A percentile compares a stretch with the other conserved stretches of the same genome.
Conservation (phyloP, 2,329 filamentous ascomycete genomes). For the Lasiodiplodia hormozganensis region DNA sequence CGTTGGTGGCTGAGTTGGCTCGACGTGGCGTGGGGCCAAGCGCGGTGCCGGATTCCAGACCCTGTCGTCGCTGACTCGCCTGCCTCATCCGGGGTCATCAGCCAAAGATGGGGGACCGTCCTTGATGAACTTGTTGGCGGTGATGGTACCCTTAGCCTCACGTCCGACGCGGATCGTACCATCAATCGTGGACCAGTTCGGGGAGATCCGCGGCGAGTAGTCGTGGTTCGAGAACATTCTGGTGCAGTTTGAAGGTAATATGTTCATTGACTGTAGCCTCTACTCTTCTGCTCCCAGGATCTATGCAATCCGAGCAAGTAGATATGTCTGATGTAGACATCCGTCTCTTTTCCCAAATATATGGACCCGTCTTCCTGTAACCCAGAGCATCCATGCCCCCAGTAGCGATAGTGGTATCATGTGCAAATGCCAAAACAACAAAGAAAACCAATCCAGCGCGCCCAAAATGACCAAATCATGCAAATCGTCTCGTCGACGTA, state of each 20-base stretch:
- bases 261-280: conserved; percentile 1
- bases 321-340: conserved; percentile 4
- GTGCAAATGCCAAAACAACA: conserved; percentile 12
- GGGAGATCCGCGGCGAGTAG: not conserved
- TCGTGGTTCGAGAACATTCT: not conserved
- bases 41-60: conserved; percentile 5
- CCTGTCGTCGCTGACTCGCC: not conserved
- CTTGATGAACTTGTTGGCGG: not conserved
- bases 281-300: conserved; percentile 3
- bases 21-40: conserved; percentile 17
- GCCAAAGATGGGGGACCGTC: not conserved
- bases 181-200: too few relatives aligned
- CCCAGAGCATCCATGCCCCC: conserved; percentile 21
- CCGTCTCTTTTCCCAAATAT: not conserved
- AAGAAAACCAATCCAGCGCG: conserved; percentile 2
- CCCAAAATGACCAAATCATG: conserved; percentile 17
- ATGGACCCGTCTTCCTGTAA: conserved; percentile 7
- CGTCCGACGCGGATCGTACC: too few relatives aligned
- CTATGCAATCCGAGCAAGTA: conserved; percentile 15
- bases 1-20: conserved; percentile 4
- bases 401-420: conserved; percentile 28
- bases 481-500: conserved; percentile 17
- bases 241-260: not conserved
- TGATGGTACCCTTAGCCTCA: too few relatives aligned
- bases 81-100: not conserved